Conservation (phyloP, 768 basidiomycete species). For the Tulasnella sp. region DNA sequence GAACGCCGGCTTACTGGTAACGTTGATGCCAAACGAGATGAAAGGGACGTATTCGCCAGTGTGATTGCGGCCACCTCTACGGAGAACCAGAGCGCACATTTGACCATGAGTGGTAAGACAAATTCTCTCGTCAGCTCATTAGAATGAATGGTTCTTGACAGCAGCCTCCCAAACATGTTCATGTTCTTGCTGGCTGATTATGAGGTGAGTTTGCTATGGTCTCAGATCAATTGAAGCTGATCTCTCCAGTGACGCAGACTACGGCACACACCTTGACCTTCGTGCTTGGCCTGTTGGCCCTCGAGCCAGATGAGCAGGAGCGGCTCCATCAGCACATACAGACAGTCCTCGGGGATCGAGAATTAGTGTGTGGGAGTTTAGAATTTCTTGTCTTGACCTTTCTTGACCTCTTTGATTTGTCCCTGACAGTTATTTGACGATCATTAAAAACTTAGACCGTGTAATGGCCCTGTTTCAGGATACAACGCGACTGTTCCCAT, state of each 20-base stretch:
- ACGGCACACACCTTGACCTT: constrained; percentile 10
- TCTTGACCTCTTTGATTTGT: neutral
- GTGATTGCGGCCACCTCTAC: neutral
- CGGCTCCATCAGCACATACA: constrained; percentile 2
- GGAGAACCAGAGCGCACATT: neutral
- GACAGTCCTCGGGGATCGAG: neutral
- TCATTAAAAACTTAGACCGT: neutral
- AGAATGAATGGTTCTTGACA: too few relatives aligned
- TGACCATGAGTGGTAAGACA: neutral
- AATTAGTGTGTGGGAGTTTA: neutral
- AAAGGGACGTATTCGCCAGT: constrained; percentile 8
- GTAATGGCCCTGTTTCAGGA: constrained; percentile 2
- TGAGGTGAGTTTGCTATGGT: neutral
- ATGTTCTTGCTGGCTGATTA: constrained; percentile 3
- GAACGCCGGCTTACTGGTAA: neutral
- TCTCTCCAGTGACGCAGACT: neutral
- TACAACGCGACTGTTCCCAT: constrained; percentile 1
- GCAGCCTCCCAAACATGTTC: neutral
- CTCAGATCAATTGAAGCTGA: neutral
- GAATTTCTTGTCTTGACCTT: neutral
- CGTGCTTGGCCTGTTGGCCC: constrained; percentile 2
- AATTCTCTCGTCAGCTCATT: too few relatives aligned
- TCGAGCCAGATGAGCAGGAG: constrained; percentile 9
- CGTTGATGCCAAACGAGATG: neutral
- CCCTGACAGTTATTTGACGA: constrained; percentile 11